These are phyloP conservation scores for Solanum hybrid DNA, from an alignment of 305 asterid genomes.

Conservation along the genomic window DNA sequence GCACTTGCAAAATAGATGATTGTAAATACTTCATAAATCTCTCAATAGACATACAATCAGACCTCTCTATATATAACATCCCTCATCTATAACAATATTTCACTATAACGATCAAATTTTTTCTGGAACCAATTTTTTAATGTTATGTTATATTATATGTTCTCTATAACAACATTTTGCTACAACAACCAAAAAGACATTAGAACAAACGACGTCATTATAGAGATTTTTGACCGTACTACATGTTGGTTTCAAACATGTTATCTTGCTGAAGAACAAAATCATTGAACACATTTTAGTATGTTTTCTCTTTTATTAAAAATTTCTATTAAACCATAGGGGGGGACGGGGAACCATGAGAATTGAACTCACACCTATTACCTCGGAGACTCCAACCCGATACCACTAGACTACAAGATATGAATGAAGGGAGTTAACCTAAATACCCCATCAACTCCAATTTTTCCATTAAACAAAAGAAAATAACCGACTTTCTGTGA, in stretches of 20 bases:
- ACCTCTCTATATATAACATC: background rate
- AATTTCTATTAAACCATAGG: background rate
- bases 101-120: background rate
- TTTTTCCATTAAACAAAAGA: background rate
- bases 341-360: background rate
- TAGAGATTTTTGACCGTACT: background rate
- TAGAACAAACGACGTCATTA: background rate
- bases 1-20: conserved; percentile 17
- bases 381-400: background rate
- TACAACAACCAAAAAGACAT: background rate
- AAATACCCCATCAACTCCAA: background rate
- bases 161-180: background rate
- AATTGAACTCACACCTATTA: background rate
- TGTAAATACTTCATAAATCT: background rate
- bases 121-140: background rate
- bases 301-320: background rate
- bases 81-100: background rate
- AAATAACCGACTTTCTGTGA: background rate
- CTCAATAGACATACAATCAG: background rate
- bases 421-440: background rate
- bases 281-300: background rate
- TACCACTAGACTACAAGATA: background rate
- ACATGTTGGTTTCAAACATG: background rate
- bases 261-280: background rate
- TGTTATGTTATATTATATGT: background rate